Percentiles rank a stretch among this genome's conserved stretches.
Conservation (phyloP, 345 rosid species). For the Salix purpurea region DNA sequence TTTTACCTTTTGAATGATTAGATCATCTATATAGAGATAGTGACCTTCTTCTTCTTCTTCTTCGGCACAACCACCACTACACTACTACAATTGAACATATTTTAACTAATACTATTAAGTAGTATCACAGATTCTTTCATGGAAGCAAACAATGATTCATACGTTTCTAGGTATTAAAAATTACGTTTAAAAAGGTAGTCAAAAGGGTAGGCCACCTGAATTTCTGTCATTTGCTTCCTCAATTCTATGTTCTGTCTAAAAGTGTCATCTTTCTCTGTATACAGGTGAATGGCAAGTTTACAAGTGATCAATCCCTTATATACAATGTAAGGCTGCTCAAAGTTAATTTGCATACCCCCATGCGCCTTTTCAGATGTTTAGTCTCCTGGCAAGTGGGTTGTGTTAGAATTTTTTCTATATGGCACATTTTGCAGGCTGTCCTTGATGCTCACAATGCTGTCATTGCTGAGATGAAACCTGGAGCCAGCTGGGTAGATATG, state of each 20-base stretch:
- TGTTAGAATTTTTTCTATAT: slow-evolving; percentile 5
- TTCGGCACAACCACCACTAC: too few species aligned
- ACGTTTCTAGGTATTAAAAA: too few species aligned
- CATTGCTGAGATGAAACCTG: slow-evolving; percentile 76
- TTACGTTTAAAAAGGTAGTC: neutral
- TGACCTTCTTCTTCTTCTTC: too few species aligned
- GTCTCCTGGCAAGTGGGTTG: neutral
- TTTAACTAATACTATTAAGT: too few species aligned
- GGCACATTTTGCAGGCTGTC: slow-evolving; percentile 54
- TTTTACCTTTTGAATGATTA: too few species aligned
- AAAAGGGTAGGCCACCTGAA: neutral
- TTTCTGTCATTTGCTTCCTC: too few species aligned
- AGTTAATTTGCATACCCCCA: neutral
- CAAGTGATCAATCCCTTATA: slow-evolving; percentile 69
- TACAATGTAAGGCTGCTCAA: slow-evolving; percentile 61
- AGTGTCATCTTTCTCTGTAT: slow-evolving; percentile 1
- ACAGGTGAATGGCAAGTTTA: slow-evolving; percentile 92
- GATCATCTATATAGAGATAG: too few species aligned
- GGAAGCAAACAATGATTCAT: too few species aligned
- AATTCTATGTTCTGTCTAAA: neutral
- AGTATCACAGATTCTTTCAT: too few species aligned
- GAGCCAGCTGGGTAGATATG: slow-evolving; percentile 87
- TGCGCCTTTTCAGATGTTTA: neutral
- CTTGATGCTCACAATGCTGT: slow-evolving; percentile 84
- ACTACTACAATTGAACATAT: too few species aligned